phyloP scores from a whole-genome alignment of 192 early-diverging fungal species.

The Podila epigama region DNA sequence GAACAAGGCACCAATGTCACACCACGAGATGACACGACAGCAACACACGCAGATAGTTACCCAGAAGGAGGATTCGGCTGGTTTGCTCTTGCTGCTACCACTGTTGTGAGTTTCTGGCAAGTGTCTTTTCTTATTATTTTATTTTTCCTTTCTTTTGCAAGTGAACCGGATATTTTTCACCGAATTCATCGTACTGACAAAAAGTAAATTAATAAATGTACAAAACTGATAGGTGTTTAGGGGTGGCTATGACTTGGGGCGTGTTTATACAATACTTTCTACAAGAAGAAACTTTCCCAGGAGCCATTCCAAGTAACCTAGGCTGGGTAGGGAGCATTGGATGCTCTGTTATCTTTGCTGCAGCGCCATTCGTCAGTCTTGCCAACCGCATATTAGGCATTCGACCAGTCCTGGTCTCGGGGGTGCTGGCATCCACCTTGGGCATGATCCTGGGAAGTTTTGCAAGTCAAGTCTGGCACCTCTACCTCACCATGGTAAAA shows the following conservation, averaged over 20 bases:
- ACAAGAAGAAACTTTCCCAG: background rate
- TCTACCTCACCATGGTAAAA: slow-evolving; percentile 12
- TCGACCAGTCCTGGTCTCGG: background rate
- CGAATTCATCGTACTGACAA: too few relatives aligned
- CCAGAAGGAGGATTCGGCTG: slow-evolving; percentile 18
- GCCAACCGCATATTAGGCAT: background rate
- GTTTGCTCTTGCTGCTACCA: slow-evolving; percentile 13
- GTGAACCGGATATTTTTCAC: too few relatives aligned
- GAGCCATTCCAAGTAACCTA: background rate
- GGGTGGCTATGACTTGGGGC: slow-evolving; percentile 9
- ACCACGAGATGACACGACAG: background rate
- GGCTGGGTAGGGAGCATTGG: slow-evolving; percentile 19
- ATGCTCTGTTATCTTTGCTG: slow-evolving; percentile 13
- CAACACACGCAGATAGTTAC: background rate
- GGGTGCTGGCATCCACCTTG: background rate
- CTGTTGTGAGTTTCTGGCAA: slow-evolving; percentile 12
- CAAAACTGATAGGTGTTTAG: slow-evolving; percentile 16
- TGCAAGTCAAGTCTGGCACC: slow-evolving; percentile 5
- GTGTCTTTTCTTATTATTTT: background rate
- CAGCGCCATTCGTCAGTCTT: slow-evolving; percentile 3
- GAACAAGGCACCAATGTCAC: background rate
- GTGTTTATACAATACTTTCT: slow-evolving; percentile 23
- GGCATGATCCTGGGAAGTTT: slow-evolving; percentile 15
- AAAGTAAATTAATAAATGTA: too few relatives aligned
- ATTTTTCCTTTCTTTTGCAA: too few relatives aligned